Evolutionary conservation across 169 alveolate species (phyloP).

Genomic region (Plasmodium coatneyi): DNA sequence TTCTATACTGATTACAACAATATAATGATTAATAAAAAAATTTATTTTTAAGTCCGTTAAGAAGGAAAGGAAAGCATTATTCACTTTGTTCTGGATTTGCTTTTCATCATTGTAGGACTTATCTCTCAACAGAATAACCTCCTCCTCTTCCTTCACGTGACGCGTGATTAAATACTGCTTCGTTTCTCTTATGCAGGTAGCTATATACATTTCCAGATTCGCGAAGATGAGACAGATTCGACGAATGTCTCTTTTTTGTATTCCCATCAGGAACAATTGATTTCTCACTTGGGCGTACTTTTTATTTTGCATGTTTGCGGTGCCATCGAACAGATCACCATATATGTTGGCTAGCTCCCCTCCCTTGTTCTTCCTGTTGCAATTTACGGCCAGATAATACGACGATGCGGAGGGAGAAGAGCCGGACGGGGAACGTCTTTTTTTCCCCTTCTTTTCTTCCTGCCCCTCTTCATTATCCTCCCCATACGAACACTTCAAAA

Average conservation of each 20-base stretch:
- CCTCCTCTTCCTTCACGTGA: slow-evolving; percentile 10
- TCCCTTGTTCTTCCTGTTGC: background rate
- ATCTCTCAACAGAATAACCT: background rate
- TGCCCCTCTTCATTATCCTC: background rate
- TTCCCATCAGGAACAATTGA: background rate
- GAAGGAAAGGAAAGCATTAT: slow-evolving; percentile 27
- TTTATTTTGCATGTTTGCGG: background rate
- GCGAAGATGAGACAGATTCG: slow-evolving; percentile 11
- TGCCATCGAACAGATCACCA: slow-evolving; percentile 4
- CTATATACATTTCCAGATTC: slow-evolving; percentile 22
- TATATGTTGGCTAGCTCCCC: background rate
- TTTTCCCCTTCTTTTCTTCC: background rate
- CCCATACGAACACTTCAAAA: slow-evolving; percentile 8
- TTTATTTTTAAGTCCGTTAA: slow-evolving; percentile 48
- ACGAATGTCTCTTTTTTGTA: slow-evolving; percentile 39
- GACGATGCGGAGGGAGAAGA: background rate
- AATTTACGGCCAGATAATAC: slow-evolving; percentile 23
- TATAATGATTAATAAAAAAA: slow-evolving; percentile 51
- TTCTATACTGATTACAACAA: slow-evolving; percentile 44
- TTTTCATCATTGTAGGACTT: background rate
- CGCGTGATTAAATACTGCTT: slow-evolving; percentile 5
- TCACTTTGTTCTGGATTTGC: background rate
- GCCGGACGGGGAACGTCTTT: background rate
- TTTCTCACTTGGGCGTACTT: background rate
- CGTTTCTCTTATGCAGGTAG: slow-evolving; percentile 14